Percentiles rank a stretch among this genome's conserved stretches.
Evolutionary conservation across 441 rosid species (phyloP).

Genomic region (Corymbia citriodora): DNA sequence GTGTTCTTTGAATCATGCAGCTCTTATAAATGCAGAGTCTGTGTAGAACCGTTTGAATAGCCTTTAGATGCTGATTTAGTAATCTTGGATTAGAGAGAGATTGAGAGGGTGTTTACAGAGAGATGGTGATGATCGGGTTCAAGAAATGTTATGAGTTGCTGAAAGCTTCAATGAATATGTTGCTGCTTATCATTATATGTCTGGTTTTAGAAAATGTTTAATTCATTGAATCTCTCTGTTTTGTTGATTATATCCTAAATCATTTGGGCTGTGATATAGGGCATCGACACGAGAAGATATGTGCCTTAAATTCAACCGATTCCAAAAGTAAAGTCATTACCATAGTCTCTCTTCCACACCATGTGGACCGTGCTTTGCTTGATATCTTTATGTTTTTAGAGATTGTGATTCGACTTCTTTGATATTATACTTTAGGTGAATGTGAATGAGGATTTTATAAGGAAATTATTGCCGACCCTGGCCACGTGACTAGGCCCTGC

Average conservation of each 20-base stretch:
- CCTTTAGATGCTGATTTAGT: neutral
- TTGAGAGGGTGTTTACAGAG: neutral
- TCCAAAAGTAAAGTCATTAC: neutral
- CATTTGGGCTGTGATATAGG: neutral
- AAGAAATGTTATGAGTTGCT: neutral
- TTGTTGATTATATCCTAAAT: neutral
- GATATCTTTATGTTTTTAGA: neutral
- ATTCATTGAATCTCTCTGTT: neutral
- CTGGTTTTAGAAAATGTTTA: neutral
- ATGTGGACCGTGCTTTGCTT: neutral
- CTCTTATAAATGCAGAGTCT: neutral
- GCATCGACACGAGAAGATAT: neutral
- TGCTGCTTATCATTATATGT: neutral
- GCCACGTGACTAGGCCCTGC: neutral
- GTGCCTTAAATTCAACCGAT: neutral
- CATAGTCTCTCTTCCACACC: neutral
- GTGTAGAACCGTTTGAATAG: neutral
- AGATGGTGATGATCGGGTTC: neutral
- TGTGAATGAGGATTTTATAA: neutral
- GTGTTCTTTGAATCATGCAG: neutral
- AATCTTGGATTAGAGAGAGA: neutral
- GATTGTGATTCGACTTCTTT: neutral
- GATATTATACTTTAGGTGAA: neutral
- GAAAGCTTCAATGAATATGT: conserved; percentile 18
- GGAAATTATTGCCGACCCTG: neutral